Evolutionary conservation across 2,329 filamentous ascomycete genomes (phyloP), one percentile per base, ranked within the genome.

Genomic region (Colletotrichum filicis): DNA sequence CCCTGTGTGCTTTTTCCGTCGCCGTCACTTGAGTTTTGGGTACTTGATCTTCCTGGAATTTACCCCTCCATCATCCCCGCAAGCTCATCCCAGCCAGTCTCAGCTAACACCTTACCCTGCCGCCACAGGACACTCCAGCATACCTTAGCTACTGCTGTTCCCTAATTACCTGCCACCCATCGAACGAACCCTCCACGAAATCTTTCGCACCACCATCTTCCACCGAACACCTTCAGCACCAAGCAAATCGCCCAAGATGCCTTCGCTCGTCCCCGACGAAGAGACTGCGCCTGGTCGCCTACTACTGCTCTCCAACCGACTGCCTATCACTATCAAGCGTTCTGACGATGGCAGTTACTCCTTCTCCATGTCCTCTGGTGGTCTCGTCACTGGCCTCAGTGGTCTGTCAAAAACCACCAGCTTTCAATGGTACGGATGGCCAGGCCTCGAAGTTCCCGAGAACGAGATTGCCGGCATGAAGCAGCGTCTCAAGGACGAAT

Each of bases 361-460:
- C 79, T 98, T 97, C 83, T 95, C 93, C 81, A 98, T 98, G 94
- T 98, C 96, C 59, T 98, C 97, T 2, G 97, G 97, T 71, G 97
- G 97, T 53, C 90, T 99, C 53, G 97, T 98, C 79, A 98, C 95
- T 63, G 97, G 97, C 24, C 88, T 99, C 74, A 97, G 94, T 77
- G 97, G 97, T 30, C 86, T 98, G 71, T 93, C 94, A 78, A 98
- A 98, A 85, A 93, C 94, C 37, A 98, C 95, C 30, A 96, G 92
- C 77, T 98, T 98, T 84, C 94, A 97, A 83, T 99, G 97, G 97
- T 98, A 98, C 84, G 97, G 97, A 77, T 98, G 97, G 96, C 95
- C 97, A 1, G 97, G 97, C 49, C 85, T 98, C 61, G 95, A 98
- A 83, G 92, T 98, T 5, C 96, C 96, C 52, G 94, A 97, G 75